A percentile compares a stretch with the other conserved stretches of the same genome.
Conservation (phyloP, 768 basidiomycete species). For the Termitomyces sp. region DNA sequence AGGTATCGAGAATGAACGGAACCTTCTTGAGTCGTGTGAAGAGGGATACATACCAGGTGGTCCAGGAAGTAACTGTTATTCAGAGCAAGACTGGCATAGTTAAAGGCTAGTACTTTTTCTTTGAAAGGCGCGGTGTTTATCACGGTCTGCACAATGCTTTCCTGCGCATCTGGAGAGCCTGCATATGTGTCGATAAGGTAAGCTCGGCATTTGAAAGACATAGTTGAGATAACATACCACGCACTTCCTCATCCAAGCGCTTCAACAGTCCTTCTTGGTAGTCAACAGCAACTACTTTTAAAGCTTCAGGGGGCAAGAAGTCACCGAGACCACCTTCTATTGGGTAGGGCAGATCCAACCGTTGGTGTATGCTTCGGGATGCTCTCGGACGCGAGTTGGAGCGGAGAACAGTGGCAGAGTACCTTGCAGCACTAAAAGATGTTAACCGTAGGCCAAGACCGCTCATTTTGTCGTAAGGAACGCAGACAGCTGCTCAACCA, state of each 20-base stretch:
- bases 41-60: constrained; percentile 56
- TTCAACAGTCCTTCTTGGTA: constrained; percentile 83
- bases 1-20: constrained; percentile 5
- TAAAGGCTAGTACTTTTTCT: constrained; percentile 68
- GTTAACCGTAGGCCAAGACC: constrained; percentile 22
- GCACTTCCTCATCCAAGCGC: constrained; percentile 69
- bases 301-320: constrained; percentile 71
- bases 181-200: constrained; percentile 13
- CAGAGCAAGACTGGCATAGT: constrained; percentile 86
- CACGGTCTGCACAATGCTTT: constrained; percentile 66
- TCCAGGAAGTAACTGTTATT: constrained; percentile 96
- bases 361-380: constrained; percentile 43
- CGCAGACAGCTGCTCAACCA: constrained; percentile 6
- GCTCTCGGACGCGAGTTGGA: constrained; percentile 19
- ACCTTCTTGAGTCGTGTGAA: background rate
- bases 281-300: constrained; percentile 69
- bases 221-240: constrained; percentile 41
- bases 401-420: constrained; percentile 12
- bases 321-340: constrained; percentile 69
- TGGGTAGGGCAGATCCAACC: constrained; percentile 55
- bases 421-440: constrained; percentile 18
- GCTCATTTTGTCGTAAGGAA: constrained; percentile 17
- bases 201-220: background rate
- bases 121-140: constrained; percentile 57
- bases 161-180: constrained; percentile 54